Percentiles rank a stretch among this genome's conserved stretches.
Conservation (phyloP, 257 asterid genomes). For the Rehmannia glutinosa region DNA sequence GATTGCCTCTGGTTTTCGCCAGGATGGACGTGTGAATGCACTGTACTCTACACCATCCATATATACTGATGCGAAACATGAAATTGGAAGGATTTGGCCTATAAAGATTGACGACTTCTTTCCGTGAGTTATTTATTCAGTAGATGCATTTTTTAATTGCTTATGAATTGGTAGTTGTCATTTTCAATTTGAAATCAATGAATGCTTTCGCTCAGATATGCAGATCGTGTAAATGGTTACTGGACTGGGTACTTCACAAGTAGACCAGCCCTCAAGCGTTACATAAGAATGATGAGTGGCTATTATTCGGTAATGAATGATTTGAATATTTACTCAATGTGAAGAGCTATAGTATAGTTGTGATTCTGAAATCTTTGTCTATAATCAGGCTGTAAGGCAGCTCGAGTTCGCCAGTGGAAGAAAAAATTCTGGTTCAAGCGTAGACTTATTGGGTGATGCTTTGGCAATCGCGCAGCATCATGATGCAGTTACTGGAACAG, state of each 20-base stretch:
- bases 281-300: conserved; percentile 42
- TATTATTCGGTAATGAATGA: conserved; percentile 37
- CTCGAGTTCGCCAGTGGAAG: conserved; percentile 40
- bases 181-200: conserved; percentile 1
- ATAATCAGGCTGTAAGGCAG: conserved; percentile 42
- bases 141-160: neutral
- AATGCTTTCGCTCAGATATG: conserved; percentile 29
- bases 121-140: conserved; percentile 33
- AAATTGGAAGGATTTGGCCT: conserved; percentile 38
- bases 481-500: conserved; percentile 45
- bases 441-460: conserved; percentile 39
- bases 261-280: conserved; percentile 43
- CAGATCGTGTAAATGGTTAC: conserved; percentile 38
- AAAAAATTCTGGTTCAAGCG: conserved; percentile 21
- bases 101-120: conserved; percentile 43
- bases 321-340: neutral
- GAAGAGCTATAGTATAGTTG: neutral
- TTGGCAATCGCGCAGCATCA: conserved; percentile 44
- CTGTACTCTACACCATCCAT: conserved; percentile 46
- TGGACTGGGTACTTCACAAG: too few species aligned
- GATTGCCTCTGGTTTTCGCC: conserved; percentile 6
- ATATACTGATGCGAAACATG: conserved; percentile 48
- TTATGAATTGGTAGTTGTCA: neutral
- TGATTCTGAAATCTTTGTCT: conserved; percentile 3
- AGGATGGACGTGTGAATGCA: conserved; percentile 58